phyloP scores from a whole-genome alignment of 2,329 filamentous ascomycete genomes.

The Talaromyces sp. region DNA sequence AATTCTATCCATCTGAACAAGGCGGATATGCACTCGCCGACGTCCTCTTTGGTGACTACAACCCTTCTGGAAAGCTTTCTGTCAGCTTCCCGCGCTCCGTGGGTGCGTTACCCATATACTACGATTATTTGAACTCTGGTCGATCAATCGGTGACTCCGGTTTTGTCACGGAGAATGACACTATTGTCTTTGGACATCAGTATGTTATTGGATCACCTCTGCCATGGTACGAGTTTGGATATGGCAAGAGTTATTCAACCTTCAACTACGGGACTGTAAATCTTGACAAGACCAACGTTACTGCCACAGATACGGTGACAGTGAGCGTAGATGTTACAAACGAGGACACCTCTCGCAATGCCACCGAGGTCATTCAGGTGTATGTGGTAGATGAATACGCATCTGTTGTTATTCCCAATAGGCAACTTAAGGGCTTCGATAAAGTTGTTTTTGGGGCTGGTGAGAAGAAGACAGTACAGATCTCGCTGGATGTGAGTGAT shows the following conservation, averaged over 20 bases:
- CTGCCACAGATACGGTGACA: slow-evolving; percentile 53
- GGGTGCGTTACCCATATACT: slow-evolving; percentile 65
- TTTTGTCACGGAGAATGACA: slow-evolving; percentile 52
- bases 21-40: slow-evolving; percentile 65
- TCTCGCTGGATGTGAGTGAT: slow-evolving; percentile 51
- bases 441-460: slow-evolving; percentile 62
- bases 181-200: slow-evolving; percentile 60
- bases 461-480: slow-evolving; percentile 52
- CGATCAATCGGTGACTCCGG: slow-evolving; percentile 55
- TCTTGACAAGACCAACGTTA: slow-evolving; percentile 45
- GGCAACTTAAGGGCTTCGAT: slow-evolving; percentile 63
- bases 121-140: slow-evolving; percentile 68
- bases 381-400: slow-evolving; percentile 63
- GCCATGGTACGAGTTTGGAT: slow-evolving; percentile 64
- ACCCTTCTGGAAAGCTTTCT: slow-evolving; percentile 63
- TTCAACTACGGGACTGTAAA: slow-evolving; percentile 52
- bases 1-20: slow-evolving; percentile 71
- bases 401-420: slow-evolving; percentile 62
- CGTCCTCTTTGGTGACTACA: slow-evolving; percentile 61
- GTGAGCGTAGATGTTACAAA: slow-evolving; percentile 63
- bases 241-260: slow-evolving; percentile 62
- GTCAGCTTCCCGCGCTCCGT: slow-evolving; percentile 66
- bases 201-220: slow-evolving; percentile 61
- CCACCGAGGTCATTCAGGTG: slow-evolving; percentile 65
- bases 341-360: slow-evolving; percentile 50